Evolutionary conservation across 495 filamentous ascomycete species (phyloP), one percentile per base, ranked within the genome.

Genomic region (Penicillium samsonianum): DNA sequence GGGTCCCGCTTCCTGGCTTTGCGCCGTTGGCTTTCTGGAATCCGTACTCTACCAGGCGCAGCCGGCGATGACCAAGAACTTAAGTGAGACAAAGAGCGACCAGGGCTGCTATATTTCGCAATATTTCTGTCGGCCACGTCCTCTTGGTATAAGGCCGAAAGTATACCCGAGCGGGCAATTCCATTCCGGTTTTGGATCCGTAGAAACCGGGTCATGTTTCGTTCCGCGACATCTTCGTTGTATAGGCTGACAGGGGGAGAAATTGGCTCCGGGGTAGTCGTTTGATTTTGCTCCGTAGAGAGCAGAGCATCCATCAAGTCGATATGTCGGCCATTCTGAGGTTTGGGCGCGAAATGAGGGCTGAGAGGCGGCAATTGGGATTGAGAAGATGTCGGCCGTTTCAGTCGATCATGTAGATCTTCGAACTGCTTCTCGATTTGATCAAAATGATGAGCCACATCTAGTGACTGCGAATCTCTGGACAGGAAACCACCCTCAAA

Each of bases 201-300:
- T 8, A 77, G 64, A 22, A 77, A 77, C 2, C 69, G 61, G 10
- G 67, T 71, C 69, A 79, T 77, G 44, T 79, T 79, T 10, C 77
- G 72, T 56, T 79, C 77, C 5, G 77, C 77, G 25, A 79, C 66
- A 62, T 79, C 75, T 63, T 79, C 77, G 38, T 79, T 79, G 57
- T 77, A 79, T 5, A 70, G 74, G 20, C 65, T 69, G 14, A 61
- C 67, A 7, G 73, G 74, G 17, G 74, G 70, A 44, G 70, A 58
- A 6, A 62, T 25, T 6, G 55, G 44, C 55, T 23, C 62, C 30
- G 37, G 53, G 44, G 23, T 64, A 56, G n/a, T 62, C 62, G 53
- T 31, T 30, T 65, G 70, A 31, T 69, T 57, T 16, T 61, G 69
- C 45, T 76, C 63, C 1, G 69, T 62, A 11, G 67, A 61, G 35